These are phyloP conservation scores for Lolium multiflorum DNA, from an alignment of 176 grass and related monocot species.

Conservation along the genomic window DNA sequence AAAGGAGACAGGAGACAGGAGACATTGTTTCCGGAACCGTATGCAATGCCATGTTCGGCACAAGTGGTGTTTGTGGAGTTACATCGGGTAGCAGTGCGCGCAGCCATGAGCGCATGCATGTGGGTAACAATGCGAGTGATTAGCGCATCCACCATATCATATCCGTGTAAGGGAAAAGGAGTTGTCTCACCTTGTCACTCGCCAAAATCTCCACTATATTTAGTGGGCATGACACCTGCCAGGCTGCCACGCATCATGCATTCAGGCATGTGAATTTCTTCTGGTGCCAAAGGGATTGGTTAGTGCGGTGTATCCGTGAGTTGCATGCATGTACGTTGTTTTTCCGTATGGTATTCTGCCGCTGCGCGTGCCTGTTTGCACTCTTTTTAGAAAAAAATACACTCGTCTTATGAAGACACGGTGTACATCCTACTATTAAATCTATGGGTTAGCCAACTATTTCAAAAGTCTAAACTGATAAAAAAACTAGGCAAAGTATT, in stretches of 20 bases:
- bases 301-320: neutral
- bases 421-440: no score
- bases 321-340: neutral
- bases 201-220: neutral
- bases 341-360: neutral
- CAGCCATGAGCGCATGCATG: neutral
- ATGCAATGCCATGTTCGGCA: no score
- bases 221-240: neutral
- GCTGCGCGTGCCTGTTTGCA: neutral
- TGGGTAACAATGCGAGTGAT: constrained; percentile 32
- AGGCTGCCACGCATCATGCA: neutral
- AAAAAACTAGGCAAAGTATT: no score
- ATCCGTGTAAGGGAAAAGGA: neutral
- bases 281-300: neutral
- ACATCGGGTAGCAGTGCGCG: neutral
- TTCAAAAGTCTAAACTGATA: no score
- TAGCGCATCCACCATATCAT: constrained; percentile 14
- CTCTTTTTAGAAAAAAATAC: no score
- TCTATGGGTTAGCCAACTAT: no score
- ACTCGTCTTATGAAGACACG: no score
- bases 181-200: neutral
- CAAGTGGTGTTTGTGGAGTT: neutral
- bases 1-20: no score
- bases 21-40: no score
- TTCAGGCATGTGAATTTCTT: neutral